Evolutionary conservation across 192 early-diverging fungal species (phyloP).

Genomic region (Coemansia asiatica): DNA sequence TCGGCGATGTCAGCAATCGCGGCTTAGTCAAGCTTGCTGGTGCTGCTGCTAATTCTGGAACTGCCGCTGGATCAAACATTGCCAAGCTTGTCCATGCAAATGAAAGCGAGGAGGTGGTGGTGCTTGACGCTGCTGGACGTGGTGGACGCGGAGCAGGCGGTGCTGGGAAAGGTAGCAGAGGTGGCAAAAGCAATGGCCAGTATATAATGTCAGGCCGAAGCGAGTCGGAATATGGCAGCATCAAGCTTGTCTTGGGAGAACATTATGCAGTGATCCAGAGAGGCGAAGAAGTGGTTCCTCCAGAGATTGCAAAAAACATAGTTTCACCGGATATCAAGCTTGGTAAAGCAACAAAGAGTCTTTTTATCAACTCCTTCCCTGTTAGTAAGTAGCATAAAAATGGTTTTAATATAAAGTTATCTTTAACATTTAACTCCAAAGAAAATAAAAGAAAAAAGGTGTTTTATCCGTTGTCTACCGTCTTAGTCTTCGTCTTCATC

Average conservation of each 20-base stretch:
- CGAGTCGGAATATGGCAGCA: conserved; percentile 14
- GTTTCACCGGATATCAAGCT: conserved; percentile 48
- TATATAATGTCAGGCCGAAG: background rate
- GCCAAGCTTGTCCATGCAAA: conserved; percentile 27
- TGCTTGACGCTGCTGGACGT: background rate
- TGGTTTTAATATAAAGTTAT: too few relatives aligned
- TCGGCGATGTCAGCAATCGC: conserved; percentile 66
- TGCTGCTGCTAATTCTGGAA: conserved; percentile 27
- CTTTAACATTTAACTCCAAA: too few relatives aligned
- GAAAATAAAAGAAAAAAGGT: background rate
- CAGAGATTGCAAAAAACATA: conserved; percentile 32
- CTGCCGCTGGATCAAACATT: conserved; percentile 33
- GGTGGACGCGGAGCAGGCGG: background rate
- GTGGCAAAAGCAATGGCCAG: background rate
- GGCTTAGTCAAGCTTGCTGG: conserved; percentile 42
- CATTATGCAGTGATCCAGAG: conserved; percentile 39
- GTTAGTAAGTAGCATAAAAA: background rate
- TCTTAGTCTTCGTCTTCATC: conserved; percentile 26
- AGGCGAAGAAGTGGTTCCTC: conserved; percentile 28
- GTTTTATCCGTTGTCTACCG: too few relatives aligned
- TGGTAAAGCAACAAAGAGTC: conserved; percentile 24
- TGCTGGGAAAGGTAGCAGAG: background rate
- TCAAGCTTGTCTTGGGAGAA: conserved; percentile 48
- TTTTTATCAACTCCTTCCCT: conserved; percentile 26
- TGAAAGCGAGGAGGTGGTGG: background rate